phyloP scores from a whole-genome alignment of 1,284 basidiomycete species.

The Boletus mariae region DNA sequence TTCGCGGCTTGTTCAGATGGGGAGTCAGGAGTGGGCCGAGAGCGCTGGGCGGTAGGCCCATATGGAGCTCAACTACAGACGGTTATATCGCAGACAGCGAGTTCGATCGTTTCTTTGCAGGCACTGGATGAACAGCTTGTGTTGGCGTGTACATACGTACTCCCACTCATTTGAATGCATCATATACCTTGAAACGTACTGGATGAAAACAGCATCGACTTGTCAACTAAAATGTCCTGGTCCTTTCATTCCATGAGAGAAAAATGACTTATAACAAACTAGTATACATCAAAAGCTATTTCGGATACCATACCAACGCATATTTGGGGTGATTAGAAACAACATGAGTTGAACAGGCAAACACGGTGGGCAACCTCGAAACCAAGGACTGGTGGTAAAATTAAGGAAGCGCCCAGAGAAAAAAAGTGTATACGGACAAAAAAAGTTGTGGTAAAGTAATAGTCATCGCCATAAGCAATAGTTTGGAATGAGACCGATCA shows the following conservation, averaged over 20 bases:
- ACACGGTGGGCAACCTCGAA: slow-evolving; percentile 2
- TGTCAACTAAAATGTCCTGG: not conserved
- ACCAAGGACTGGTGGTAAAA: not conserved
- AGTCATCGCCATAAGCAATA: slow-evolving; percentile 30
- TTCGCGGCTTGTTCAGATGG: slow-evolving; percentile 89
- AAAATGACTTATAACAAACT: slow-evolving; percentile 9
- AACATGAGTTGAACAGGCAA: slow-evolving; percentile 5
- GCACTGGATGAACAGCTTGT: not conserved
- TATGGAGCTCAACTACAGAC: not conserved
- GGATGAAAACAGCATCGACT: too few relatives aligned
- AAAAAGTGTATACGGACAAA: slow-evolving; percentile 27
- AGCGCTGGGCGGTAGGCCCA: slow-evolving; percentile 41
- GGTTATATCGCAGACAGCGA: not conserved
- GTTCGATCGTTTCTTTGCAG: not conserved
- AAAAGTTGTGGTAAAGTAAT: slow-evolving; percentile 29
- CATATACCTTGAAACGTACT: not conserved
- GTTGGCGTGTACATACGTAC: not conserved
- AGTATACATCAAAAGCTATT: slow-evolving; percentile 27
- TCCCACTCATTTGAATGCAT: not conserved
- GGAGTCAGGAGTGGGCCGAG: slow-evolving; percentile 81
- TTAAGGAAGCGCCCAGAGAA: not conserved
- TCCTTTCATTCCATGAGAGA: slow-evolving; percentile 8
- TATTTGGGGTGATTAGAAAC: slow-evolving; percentile 15
- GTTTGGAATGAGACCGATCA: slow-evolving; percentile 23
- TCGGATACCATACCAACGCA: slow-evolving; percentile 20